Evolutionary conservation across 768 basidiomycete genomes (phyloP).

Genomic region (Leccinum sublutescens): DNA sequence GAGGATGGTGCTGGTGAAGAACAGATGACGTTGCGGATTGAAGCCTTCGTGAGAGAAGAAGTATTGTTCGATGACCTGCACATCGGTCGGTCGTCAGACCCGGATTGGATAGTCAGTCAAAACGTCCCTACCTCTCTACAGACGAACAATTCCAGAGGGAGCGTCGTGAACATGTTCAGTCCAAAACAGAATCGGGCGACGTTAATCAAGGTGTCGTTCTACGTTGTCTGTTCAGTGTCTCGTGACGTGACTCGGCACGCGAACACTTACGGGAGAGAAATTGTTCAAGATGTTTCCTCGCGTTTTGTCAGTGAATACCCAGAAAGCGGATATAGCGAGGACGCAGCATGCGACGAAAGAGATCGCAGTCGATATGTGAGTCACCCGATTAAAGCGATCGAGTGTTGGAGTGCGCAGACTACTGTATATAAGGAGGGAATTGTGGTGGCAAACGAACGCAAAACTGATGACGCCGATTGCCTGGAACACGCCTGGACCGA

Average conservation of each 20-base stretch:
- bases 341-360: conserved; percentile 83
- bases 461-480: conserved; percentile 98
- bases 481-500: conserved; percentile 83
- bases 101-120: not conserved
- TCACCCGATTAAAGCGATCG: conserved; percentile 89
- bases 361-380: conserved; percentile 84
- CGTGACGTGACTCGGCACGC: not conserved
- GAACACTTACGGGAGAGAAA: conserved; percentile 62
- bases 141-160: conserved; percentile 94
- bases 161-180: conserved; percentile 96
- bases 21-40: conserved; percentile 78
- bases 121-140: conserved; percentile 75
- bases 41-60: conserved; percentile 91
- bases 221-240: conserved; percentile 7
- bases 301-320: conserved; percentile 88
- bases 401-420: conserved; percentile 90
- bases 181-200: conserved; percentile 93
- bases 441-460: conserved; percentile 97
- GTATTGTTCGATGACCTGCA: conserved; percentile 89
- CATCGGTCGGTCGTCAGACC: not conserved
- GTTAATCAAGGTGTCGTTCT: conserved; percentile 90
- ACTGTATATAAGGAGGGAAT: conserved; percentile 94
- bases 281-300: conserved; percentile 98
- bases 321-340: conserved; percentile 82
- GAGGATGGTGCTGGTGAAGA: conserved; percentile 86